Base-by-base conservation (phyloP, 2,329 filamentous ascomycete genomes). In the Colletotrichum sp. region DNA sequence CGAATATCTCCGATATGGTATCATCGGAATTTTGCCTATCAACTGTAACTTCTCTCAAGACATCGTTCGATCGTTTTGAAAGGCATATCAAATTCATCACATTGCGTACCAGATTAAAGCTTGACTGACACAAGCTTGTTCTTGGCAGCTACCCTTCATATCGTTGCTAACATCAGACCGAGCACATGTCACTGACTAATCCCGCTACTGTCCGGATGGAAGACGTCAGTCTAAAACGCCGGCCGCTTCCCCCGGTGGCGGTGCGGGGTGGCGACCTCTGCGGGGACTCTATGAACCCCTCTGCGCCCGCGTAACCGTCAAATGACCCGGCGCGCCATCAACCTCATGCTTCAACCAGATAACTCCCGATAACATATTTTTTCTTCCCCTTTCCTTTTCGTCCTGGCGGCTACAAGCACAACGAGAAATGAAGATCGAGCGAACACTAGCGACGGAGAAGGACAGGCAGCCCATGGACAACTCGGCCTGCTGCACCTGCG, bases 401-500 rank as follows among this genome's bases (percentile, higher is more conserved):
- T 36, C n/a, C 36, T 21, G 28, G 24, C 16, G 16, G 15, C 24
- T 8, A 59, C 26, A 52, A 26, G 12, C 18, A 36, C 9, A 65
- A 28, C 8, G 26, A 34, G 57, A 7, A n/a, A 69, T 74, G 65
- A 76, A 59, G 34, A 34, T 24, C 64, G 49, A 75, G 16, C 34
- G 32, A 8, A 30, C 21, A 18, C 34, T 65, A 8, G 32, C 71
- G 13, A 26, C 55, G 16, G 36, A 32, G 24, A 55, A n/a, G 66
- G 36, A 21, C 4, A 55, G 24, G 52, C 52, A 59, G 52, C 34
- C 73, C 18, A n/a, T 28, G 39, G 71, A 49, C 59, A 39, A 59
- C 59, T 84, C 86, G 32, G 88, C 90, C 16, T 95, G 94, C 84
- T 95, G 93, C 82, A 95, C 93, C 26, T 96, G 94, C 84, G 92